Evolutionary conservation across 441 rosid genomes (phyloP).

Genomic region (Mallotus repandus): DNA sequence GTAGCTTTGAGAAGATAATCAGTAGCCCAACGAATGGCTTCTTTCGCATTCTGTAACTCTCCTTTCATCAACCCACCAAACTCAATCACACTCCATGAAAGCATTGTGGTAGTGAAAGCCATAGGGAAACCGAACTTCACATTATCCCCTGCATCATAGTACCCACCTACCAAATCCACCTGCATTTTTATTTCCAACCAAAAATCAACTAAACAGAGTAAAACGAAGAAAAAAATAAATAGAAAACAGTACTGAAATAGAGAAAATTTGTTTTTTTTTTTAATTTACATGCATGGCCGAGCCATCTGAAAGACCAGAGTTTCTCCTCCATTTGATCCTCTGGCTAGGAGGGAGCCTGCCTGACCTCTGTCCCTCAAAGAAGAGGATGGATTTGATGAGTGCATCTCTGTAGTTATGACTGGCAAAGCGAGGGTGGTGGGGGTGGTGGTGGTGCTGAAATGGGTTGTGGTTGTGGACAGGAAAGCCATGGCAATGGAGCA

Average conservation of each 20-base stretch:
- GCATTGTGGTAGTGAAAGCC: constrained; percentile 97
- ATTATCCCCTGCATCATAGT: too few species aligned
- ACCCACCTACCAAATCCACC: too few species aligned
- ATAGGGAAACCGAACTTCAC: constrained; percentile 69
- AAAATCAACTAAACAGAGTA: too few species aligned
- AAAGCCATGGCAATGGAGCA: constrained; percentile 49
- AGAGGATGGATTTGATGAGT: constrained; percentile 80
- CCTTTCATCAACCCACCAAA: constrained; percentile 73
- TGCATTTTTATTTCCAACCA: too few species aligned
- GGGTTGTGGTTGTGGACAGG: constrained; percentile 23
- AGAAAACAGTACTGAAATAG: too few species aligned
- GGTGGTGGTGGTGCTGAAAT: constrained; percentile 31
- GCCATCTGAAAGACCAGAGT: constrained; percentile 80
- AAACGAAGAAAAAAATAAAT: too few species aligned
- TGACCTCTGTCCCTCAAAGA: constrained; percentile 93
- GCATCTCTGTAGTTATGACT: constrained; percentile 77
- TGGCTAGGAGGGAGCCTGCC: constrained; percentile 75
- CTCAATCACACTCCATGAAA: constrained; percentile 89
- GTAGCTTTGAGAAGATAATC: constrained; percentile 81
- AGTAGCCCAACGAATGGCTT: constrained; percentile 85
- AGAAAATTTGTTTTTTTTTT: too few species aligned
- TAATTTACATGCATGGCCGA: constrained; percentile 25
- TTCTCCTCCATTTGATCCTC: constrained; percentile 64
- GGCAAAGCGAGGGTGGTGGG: constrained; percentile 46
- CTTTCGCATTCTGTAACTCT: constrained; percentile 60